These are phyloP conservation scores for Salix udensis DNA, from an alignment of 345 rosid genomes.

Conservation along the genomic window DNA sequence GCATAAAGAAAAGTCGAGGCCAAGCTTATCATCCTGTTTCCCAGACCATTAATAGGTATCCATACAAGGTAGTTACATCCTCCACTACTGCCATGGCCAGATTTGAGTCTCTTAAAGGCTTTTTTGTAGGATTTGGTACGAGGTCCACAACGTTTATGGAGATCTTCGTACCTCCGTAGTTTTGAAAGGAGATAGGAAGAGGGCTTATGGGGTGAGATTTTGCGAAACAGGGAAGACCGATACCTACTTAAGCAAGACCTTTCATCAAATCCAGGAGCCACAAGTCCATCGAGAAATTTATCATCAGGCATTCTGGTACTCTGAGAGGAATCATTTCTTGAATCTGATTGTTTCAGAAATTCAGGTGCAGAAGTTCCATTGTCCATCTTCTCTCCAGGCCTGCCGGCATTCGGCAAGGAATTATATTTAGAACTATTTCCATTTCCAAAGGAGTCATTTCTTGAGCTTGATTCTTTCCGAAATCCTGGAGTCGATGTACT, in stretches of 20 bases:
- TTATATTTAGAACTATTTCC: neutral
- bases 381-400: neutral
- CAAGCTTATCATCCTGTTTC: constrained; percentile 27
- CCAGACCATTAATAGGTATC: constrained; percentile 22
- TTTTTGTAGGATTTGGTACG: constrained; percentile 5
- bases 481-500: neutral
- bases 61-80: constrained; percentile 20
- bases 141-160: constrained; percentile 25
- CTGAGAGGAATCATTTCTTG: neutral
- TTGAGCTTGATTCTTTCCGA: neutral
- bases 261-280: constrained; percentile 16
- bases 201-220: constrained; percentile 16
- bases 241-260: constrained; percentile 23
- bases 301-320: neutral
- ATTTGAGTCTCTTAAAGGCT: neutral
- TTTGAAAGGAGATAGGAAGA: constrained; percentile 15
- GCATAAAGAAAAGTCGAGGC: constrained; percentile 24
- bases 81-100: neutral
- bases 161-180: constrained; percentile 20
- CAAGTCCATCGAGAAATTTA: constrained; percentile 4
- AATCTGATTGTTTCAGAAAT: neutral
- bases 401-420: neutral
- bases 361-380: neutral
- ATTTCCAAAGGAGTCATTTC: neutral
- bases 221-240: constrained; percentile 7